Evolutionary conservation across 2,329 filamentous ascomycete species (phyloP), one percentile per base, ranked within the genome.

Genomic region (Colletotrichum zoysiae): DNA sequence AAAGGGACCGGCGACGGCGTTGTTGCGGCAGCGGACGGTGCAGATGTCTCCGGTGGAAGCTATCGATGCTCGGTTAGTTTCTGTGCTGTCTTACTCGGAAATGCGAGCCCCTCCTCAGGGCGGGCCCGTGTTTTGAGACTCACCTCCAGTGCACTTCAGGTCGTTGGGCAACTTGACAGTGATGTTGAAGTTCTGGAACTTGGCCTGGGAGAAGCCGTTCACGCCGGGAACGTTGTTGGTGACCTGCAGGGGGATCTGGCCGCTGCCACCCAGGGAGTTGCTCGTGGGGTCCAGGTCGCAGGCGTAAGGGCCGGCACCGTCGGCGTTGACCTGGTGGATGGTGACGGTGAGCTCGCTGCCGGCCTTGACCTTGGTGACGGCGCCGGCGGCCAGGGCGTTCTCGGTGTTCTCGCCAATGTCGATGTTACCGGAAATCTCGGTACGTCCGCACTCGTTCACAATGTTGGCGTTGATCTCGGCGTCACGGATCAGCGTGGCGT

Each of bases 361-460:
- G 1, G 81, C 74, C 73, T 82, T 77, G 65, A 89, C 87, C 67
- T 85, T 79, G 1, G 88, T 89, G 5, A 90, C 85, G 5, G 80
- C 76, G 1, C 76, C 74, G 5, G 82, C 83, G 7, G 83, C 79
- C 2, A 89, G 74, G 6, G 85, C 85, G 68, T 86, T 85, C 78
- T 89, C 86, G 1, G 86, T 88, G 74, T 85, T 85, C 78, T 87
- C 85, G 48, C 84, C 85, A 65, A 91, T 83, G 74, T 91, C 88
- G 77, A 92, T 92, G 81, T 87, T 88, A 57, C 90, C 90, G 65
- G 82, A 76, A 59, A 88, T 78, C 78, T 91, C 84, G 11, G 90
- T 92, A 73, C 90, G 86, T 56, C 90, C 90, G 77, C 90, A 92
- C 70, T 87, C 84, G 75, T 88, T 89, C 60, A 88, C 88, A 9